Evolutionary conservation across 2,329 filamentous ascomycete genomes (phyloP).

Genomic region (Clonostachys rosea): DNA sequence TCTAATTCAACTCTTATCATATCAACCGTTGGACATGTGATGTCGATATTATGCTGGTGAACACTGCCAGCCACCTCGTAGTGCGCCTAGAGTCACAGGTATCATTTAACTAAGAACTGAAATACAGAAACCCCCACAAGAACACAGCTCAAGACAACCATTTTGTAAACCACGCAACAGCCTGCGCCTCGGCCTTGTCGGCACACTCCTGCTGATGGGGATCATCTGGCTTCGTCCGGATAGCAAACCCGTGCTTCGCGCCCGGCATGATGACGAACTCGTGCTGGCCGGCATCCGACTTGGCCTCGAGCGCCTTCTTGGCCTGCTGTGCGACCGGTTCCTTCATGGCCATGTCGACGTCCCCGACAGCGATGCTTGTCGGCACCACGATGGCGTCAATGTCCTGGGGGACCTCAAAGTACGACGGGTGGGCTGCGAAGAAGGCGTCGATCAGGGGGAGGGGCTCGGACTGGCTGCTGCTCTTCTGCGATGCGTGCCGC

Average conservation of each 20-base stretch:
- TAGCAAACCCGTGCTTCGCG: constrained; percentile 34
- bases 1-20: too few relatives aligned
- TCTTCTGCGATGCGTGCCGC: neutral
- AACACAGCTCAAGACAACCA: neutral
- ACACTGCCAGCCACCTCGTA: too few relatives aligned
- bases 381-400: constrained; percentile 35
- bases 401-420: constrained; percentile 38
- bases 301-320: constrained; percentile 19
- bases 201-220: constrained; percentile 24
- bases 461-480: constrained; percentile 11
- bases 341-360: constrained; percentile 31
- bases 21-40: too few relatives aligned
- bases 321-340: constrained; percentile 19
- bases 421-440: constrained; percentile 46
- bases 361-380: constrained; percentile 36
- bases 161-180: constrained; percentile 23
- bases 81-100: too few relatives aligned
- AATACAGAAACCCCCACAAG: too few relatives aligned
- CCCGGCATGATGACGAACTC: constrained; percentile 22
- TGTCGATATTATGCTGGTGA: too few relatives aligned
- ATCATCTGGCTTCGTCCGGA: constrained; percentile 24
- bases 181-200: constrained; percentile 30
- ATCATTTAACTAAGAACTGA: too few relatives aligned
- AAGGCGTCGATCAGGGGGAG: constrained; percentile 39
- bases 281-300: constrained; percentile 13